These are phyloP conservation scores for Globisporangium heterothallicum DNA, from an alignment of 352 stramenopile species.

Conservation along the genomic window DNA sequence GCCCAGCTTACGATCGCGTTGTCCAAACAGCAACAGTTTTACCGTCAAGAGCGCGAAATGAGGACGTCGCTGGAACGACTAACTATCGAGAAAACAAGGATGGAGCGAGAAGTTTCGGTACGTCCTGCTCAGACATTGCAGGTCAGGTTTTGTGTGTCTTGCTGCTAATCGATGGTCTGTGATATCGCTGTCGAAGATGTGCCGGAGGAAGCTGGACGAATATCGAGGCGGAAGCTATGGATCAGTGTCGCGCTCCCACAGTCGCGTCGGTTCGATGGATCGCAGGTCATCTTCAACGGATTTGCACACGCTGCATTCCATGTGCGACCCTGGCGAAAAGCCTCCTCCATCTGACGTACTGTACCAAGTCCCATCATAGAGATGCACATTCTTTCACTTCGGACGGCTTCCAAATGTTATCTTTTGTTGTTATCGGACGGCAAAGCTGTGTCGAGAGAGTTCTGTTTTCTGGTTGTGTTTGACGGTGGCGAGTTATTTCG, in stretches of 20 bases:
- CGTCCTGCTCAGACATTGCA: neutral
- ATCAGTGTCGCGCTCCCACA: slow-evolving; percentile 12
- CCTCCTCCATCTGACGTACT: slow-evolving; percentile 9
- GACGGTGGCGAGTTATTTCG: slow-evolving; percentile 33
- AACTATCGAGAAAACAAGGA: slow-evolving; percentile 55
- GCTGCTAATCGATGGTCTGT: neutral
- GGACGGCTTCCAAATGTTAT: too few species aligned
- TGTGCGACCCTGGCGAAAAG: slow-evolving; percentile 22
- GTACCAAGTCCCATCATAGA: slow-evolving; percentile 29
- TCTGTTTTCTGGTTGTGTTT: neutral
- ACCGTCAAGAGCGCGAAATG: slow-evolving; percentile 64
- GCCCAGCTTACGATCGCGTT: slow-evolving; percentile 58
- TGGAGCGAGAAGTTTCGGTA: slow-evolving; percentile 59
- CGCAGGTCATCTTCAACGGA: neutral
- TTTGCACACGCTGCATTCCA: slow-evolving; percentile 13
- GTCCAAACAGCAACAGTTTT: slow-evolving; percentile 72
- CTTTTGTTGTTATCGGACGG: too few species aligned
- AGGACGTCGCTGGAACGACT: slow-evolving; percentile 48
- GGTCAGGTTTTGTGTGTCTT: neutral
- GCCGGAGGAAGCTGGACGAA: slow-evolving; percentile 54
- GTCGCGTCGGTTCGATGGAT: slow-evolving; percentile 5
- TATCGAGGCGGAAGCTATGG: slow-evolving; percentile 37
- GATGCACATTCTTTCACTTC: too few species aligned
- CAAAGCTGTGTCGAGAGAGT: too few species aligned
- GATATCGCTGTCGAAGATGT: slow-evolving; percentile 20